Percentiles rank a stretch among this genome's conserved stretches.
Conservation (phyloP, 495 filamentous ascomycete species). For the Chaetomium fimeti region DNA sequence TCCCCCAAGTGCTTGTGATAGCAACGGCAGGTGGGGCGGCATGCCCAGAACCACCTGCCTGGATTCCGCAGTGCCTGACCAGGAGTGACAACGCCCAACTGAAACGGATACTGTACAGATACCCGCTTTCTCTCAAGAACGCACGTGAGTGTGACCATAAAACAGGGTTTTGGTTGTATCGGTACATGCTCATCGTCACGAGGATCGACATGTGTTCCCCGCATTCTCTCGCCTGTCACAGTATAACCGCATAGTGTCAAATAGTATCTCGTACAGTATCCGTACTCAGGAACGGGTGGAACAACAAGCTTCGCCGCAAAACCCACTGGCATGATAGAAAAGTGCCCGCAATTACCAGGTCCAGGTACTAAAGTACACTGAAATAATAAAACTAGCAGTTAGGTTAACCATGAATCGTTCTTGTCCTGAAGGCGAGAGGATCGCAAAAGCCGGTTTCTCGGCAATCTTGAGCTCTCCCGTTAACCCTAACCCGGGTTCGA, state of each 20-base stretch:
- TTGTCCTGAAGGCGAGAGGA: no score
- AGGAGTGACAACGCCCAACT: background rate
- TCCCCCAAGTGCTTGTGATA: background rate
- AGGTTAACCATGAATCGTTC: no score
- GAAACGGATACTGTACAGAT: background rate
- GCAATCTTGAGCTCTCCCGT: background rate
- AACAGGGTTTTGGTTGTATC: background rate
- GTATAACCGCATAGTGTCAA: background rate
- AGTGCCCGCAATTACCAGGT: no score
- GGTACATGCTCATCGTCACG: background rate
- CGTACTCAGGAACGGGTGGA: background rate
- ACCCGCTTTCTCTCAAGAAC: background rate
- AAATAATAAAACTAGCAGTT: no score
- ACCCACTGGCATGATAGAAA: background rate
- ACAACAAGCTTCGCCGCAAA: background rate
- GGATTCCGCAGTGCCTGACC: background rate
- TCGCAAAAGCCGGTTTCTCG: no score
- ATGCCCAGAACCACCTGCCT: background rate
- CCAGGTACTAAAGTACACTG: no score
- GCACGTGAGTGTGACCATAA: background rate
- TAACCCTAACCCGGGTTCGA: background rate
- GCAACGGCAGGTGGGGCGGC: conserved; percentile 11
- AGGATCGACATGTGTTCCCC: conserved; percentile 1
- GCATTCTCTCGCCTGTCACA: conserved; percentile 2
- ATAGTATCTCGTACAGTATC: background rate